Evolutionary conservation across 2,329 filamentous ascomycete species (phyloP), one percentile per base, ranked within the genome.

Genomic region (Ophiostoma piceae): DNA sequence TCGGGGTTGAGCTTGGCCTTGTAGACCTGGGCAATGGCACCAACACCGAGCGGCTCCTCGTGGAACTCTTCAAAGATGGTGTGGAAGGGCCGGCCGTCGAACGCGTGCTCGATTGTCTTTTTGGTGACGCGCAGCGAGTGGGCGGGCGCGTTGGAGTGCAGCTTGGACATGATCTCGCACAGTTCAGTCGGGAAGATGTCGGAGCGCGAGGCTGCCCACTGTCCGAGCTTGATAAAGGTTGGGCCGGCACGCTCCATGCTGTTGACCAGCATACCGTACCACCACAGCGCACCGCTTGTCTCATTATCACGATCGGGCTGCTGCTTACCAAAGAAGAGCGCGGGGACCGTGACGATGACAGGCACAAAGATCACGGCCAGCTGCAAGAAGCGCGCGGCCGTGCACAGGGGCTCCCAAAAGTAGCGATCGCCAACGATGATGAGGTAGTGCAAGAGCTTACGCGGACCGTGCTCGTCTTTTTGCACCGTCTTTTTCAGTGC

Each of bases 1-100:
- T 91, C 89, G 0, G 91, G 86, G 76, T 93, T 96, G 65, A 99
- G 81, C 78, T 93, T 97, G 0, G 95, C 95, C 77, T 92, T 96
- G 84, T 99, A 99, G 2, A 98, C 95, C 78, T 99, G 95, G 0
- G 95, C 95, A 75, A 99, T 98, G 39, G 95, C 95, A 12, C 95
- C 95, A 0, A 98, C 94, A 0, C 95, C 95, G 0, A 99, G 82
- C 0, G 95, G 95, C 74, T 84, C 88, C 79, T 96, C 92, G 37
- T 97, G 85, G 74, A 99, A 99, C 77, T 98, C 95, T 39, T 96
- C 92, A 75, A 99, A 99, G 71, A 99, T 97, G 5, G 96, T 92
- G 14, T 94, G 88, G 73, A 99, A 97, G 0, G 80, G 75, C 69
- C 91, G 85, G 1, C 91, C 92, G 71, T 88, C 87, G 76, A 99